phyloP scores from a whole-genome alignment of 2,329 filamentous ascomycete genomes.

The Monosporascus cannonballus region DNA sequence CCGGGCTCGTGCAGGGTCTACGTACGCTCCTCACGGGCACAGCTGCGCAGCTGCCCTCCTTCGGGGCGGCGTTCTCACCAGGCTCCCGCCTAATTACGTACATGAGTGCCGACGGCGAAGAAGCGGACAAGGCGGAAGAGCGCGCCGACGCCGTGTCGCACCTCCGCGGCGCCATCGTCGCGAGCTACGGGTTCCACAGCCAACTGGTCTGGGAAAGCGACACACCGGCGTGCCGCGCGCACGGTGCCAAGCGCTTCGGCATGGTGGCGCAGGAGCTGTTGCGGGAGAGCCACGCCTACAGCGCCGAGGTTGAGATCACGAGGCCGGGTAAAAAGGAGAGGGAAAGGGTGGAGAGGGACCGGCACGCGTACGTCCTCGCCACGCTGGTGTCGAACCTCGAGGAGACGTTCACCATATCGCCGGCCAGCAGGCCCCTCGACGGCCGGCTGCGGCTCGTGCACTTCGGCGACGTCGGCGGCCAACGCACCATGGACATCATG shows the following conservation, averaged over 20 bases:
- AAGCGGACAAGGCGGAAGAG: conserved; percentile 15
- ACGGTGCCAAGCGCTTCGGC: conserved; percentile 72
- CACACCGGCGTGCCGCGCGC: conserved; percentile 70
- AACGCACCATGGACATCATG: conserved; percentile 74
- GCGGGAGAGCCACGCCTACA: conserved; percentile 45
- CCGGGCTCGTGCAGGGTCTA: conserved; percentile 43
- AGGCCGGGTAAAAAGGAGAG: conserved; percentile 9
- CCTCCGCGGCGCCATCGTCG: conserved; percentile 74
- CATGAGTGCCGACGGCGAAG: conserved; percentile 5
- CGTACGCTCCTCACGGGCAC: conserved; percentile 55
- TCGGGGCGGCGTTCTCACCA: conserved; percentile 54
- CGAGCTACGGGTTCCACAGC: conserved; percentile 86
- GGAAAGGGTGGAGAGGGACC: conserved; percentile 21
- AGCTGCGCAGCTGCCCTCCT: conserved; percentile 52
- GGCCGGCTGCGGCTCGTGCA: conserved; percentile 65
- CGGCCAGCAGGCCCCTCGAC: conserved; percentile 62
- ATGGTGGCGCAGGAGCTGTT: conserved; percentile 78
- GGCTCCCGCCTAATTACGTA: conserved; percentile 46
- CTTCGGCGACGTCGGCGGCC: conserved; percentile 61
- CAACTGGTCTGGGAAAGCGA: conserved; percentile 88
- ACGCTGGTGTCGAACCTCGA: conserved; percentile 78
- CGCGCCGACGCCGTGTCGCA: conserved; percentile 29
- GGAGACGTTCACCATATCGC: conserved; percentile 75
- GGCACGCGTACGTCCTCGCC: conserved; percentile 72
- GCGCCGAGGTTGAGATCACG: conserved; percentile 33